Percentiles rank a stretch among this genome's conserved stretches.
Evolutionary conservation across 208 protist species (phyloP).

Genomic region (Leptomonas pyrrhocoris): DNA sequence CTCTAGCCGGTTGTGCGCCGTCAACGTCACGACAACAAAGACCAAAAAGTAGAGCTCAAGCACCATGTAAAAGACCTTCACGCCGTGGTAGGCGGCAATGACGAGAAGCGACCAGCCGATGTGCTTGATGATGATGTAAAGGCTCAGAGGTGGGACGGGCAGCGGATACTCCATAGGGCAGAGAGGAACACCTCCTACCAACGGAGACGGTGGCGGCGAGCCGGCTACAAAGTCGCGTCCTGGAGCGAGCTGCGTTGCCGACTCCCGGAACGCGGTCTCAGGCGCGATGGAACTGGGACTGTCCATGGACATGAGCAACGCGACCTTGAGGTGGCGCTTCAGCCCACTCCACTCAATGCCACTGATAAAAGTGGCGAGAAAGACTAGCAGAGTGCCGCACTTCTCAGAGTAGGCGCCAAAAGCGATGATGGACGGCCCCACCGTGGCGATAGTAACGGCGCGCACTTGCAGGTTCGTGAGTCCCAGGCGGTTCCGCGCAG

Average conservation of each 20-base stretch:
- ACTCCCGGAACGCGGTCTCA: not conserved
- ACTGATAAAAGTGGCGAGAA: constrained; percentile 50
- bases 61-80: constrained; percentile 38
- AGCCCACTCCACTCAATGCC: constrained; percentile 78
- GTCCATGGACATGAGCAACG: constrained; percentile 43
- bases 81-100: constrained; percentile 46
- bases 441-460: constrained; percentile 58
- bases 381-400: constrained; percentile 45
- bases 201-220: constrained; percentile 24
- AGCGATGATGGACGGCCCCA: constrained; percentile 55
- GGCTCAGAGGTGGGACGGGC: constrained; percentile 53
- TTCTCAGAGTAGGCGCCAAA: constrained; percentile 46
- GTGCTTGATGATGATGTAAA: constrained; percentile 53
- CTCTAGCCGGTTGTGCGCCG: constrained; percentile 50
- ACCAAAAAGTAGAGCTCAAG: constrained; percentile 63
- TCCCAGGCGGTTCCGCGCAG: constrained; percentile 27
- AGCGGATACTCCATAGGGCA: constrained; percentile 56
- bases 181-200: constrained; percentile 30
- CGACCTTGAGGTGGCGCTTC: constrained; percentile 88
- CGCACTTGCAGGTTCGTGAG: constrained; percentile 65
- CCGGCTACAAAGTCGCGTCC: constrained; percentile 17
- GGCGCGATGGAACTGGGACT: constrained; percentile 14
- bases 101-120: constrained; percentile 54
- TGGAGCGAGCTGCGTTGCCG: not conserved
- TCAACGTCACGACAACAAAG: constrained; percentile 66